These are phyloP conservation scores for Blumeriella jaapii DNA, from an alignment of 2,329 filamentous ascomycete genomes.

Conservation along the genomic window DNA sequence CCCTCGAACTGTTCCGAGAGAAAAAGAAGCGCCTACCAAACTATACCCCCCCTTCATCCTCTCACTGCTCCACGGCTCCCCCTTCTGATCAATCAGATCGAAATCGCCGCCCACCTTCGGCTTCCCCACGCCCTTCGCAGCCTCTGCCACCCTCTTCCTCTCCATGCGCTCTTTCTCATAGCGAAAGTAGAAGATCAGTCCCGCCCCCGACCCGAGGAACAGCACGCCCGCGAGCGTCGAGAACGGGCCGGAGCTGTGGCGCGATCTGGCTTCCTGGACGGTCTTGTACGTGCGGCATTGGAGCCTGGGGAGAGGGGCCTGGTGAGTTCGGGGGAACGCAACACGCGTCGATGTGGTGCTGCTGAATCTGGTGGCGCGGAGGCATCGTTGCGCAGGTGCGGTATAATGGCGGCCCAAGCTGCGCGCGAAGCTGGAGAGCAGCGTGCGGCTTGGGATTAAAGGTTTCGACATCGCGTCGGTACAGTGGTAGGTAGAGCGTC, in stretches of 20 bases:
- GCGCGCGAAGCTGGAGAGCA: conserved; percentile 17
- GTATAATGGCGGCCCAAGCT: not conserved
- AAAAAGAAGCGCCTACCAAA: not conserved
- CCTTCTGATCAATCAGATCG: conserved; percentile 69
- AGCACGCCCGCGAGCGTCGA: conserved; percentile 82
- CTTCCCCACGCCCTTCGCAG: conserved; percentile 82
- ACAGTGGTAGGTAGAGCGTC: too few relatives aligned
- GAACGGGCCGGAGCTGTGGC: conserved; percentile 51
- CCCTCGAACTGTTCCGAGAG: not conserved
- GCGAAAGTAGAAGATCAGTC: conserved; percentile 82
- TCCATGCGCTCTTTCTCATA: conserved; percentile 87
- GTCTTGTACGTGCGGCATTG: conserved; percentile 23
- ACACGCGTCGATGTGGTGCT: too few relatives aligned
- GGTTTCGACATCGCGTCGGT: conserved; percentile 18
- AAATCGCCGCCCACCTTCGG: conserved; percentile 91
- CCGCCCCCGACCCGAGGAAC: conserved; percentile 68
- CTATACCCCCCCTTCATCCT: conserved; percentile 79
- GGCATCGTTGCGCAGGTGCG: too few relatives aligned
- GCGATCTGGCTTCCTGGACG: conserved; percentile 24
- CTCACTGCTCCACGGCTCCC: conserved; percentile 62
- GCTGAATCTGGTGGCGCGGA: too few relatives aligned
- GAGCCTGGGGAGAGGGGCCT: not conserved
- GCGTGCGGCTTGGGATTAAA: conserved; percentile 16
- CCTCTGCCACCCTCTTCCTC: conserved; percentile 77
- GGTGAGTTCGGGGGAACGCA: too few relatives aligned